phyloP scores from a whole-genome alignment of 2,329 filamentous ascomycete genomes.

The Phialocephala sp. region DNA sequence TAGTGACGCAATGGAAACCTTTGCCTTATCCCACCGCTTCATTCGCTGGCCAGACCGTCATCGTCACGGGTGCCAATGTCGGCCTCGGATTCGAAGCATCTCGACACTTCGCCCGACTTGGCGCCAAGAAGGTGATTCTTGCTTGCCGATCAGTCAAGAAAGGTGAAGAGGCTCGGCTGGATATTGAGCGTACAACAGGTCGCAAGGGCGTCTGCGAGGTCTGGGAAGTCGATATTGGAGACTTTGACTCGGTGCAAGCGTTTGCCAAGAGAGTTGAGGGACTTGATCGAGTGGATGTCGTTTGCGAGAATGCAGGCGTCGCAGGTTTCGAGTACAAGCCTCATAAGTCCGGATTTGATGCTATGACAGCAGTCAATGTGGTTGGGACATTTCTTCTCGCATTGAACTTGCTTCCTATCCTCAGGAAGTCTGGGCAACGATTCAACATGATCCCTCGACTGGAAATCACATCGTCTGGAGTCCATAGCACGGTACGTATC shows the following conservation, averaged over 20 bases:
- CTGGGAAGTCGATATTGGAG: slow-evolving; percentile 27
- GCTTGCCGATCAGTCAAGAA: slow-evolving; percentile 46
- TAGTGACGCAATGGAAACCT: slow-evolving; percentile 7
- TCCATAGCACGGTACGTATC: slow-evolving; percentile 44
- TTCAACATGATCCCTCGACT: slow-evolving; percentile 33
- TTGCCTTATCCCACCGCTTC: slow-evolving; percentile 20
- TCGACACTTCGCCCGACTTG: slow-evolving; percentile 43
- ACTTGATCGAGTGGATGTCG: slow-evolving; percentile 48
- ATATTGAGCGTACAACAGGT: slow-evolving; percentile 37
- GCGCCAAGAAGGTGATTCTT: slow-evolving; percentile 46
- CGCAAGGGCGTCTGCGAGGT: slow-evolving; percentile 21
- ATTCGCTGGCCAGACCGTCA: slow-evolving; percentile 39
- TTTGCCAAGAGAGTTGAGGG: slow-evolving; percentile 17
- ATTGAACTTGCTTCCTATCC: slow-evolving; percentile 32
- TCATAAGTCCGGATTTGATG: neutral
- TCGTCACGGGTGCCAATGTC: slow-evolving; percentile 44
- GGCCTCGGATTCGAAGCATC: slow-evolving; percentile 47
- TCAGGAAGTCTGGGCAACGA: slow-evolving; percentile 31
- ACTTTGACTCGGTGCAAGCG: slow-evolving; percentile 21
- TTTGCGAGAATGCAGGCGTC: slow-evolving; percentile 45
- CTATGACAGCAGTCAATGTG: slow-evolving; percentile 38
- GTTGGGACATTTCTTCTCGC: slow-evolving; percentile 39
- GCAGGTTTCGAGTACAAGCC: slow-evolving; percentile 9
- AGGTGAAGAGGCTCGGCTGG: slow-evolving; percentile 49
- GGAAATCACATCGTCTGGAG: slow-evolving; percentile 44